Evolutionary conservation across 2,329 filamentous ascomycete species (phyloP), one percentile per base, ranked within the genome.

Genomic region (Penicillium sp.): DNA sequence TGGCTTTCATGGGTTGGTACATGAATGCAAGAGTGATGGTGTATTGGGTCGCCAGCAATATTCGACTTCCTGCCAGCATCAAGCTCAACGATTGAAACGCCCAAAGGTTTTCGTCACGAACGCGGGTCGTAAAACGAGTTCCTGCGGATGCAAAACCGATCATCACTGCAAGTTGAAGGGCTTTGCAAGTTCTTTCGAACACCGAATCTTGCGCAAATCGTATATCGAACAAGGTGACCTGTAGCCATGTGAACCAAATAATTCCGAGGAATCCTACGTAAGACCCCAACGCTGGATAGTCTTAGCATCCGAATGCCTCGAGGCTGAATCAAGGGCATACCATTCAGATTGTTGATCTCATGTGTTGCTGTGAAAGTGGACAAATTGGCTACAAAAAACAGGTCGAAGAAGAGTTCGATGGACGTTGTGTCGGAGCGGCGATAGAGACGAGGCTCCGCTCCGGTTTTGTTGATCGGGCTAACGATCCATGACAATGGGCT

Each of bases 201-300:
- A 89, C 76, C 39, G 82, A 86, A 69, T 90, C 87, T 24, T 83
- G 79, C 1, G 84, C 81, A 67, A 87, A 89, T 0, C 87, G 84
- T 35, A 89, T 82, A 70, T 90, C 87, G 68, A 86, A 88, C 1
- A 89, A 73, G 8, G 82, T 81, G 24, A 85, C 82, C 57, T 87
- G 78, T 35, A 88, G 80, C 87, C 87, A 89, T n/a, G 84, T 88
- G 57, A 87, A 82, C 87, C 86, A 89, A 6, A 89, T 75, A 19
- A 89, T 76, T 22, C 82, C 72, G 65, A 86, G 79, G 68, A 82
- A 84, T 43, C 83, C 75, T 52, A 84, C 74, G 65, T 84, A 81
- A 35, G 79, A 73, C 48, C 70, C 70, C 14, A 80, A 57, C 51
- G 71, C 76, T 78, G 49, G 26, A 31, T 37, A 51, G 3, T 39